Evolutionary conservation across 805 yeast genomes (phyloP).

Genomic region (Myxozyma lipomycoides): DNA sequence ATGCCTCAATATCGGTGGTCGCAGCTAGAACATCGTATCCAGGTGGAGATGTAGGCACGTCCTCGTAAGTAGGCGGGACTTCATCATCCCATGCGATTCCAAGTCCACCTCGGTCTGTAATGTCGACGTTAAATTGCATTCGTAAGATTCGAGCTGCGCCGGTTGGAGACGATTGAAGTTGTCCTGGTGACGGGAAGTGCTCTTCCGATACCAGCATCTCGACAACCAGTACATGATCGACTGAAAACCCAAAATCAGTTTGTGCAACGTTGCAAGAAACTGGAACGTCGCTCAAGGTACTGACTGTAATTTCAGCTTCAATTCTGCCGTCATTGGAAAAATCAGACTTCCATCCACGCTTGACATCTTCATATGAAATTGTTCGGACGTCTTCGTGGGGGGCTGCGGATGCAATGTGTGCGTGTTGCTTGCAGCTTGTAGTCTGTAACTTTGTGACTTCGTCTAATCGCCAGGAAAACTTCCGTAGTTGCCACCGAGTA

Average conservation of each 20-base stretch:
- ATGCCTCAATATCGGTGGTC: slow-evolving; percentile 15
- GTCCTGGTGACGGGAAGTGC: slow-evolving; percentile 40
- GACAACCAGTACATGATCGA: slow-evolving; percentile 69
- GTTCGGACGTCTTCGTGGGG: slow-evolving; percentile 63
- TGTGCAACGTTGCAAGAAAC: slow-evolving; percentile 74
- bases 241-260: slow-evolving; percentile 70
- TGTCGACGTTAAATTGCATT: slow-evolving; percentile 83
- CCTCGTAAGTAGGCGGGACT: slow-evolving; percentile 94
- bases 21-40: slow-evolving; percentile 48
- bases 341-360: slow-evolving; percentile 94
- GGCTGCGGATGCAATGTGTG: neutral
- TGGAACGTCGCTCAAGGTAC: slow-evolving; percentile 28
- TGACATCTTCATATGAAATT: slow-evolving; percentile 73
- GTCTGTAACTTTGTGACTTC: slow-evolving; percentile 67
- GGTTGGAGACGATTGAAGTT: slow-evolving; percentile 52
- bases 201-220: slow-evolving; percentile 97
- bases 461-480: slow-evolving; percentile 82
- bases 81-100: slow-evolving; percentile 99
- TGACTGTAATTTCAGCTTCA: slow-evolving; percentile 49
- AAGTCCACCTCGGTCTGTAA: slow-evolving; percentile 88
- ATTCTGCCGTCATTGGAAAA: slow-evolving; percentile 72
- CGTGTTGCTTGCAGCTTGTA: slow-evolving; percentile 46
- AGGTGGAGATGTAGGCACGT: slow-evolving; percentile 86
- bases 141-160: slow-evolving; percentile 93
- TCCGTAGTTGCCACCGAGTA: slow-evolving; percentile 88